These are phyloP conservation scores for Cercospora nicotianae DNA, from an alignment of 2,329 filamentous ascomycete species.

Conservation along the genomic window DNA sequence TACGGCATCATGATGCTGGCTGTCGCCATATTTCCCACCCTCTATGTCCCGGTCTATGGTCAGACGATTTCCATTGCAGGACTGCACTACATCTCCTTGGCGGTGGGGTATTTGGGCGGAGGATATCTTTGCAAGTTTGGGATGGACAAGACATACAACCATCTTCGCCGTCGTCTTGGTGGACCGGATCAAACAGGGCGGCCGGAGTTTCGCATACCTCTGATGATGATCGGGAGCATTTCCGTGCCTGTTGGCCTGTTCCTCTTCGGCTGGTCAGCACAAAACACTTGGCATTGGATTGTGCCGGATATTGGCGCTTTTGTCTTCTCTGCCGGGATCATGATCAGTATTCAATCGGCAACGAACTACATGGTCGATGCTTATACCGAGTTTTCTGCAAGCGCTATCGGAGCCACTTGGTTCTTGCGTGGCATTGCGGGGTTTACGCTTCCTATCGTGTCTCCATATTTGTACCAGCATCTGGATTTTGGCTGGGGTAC, in stretches of 20 bases:
- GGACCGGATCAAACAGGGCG: neutral
- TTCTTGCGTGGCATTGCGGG: conserved; percentile 57
- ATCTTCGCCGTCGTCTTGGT: conserved; percentile 18
- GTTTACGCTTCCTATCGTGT: neutral
- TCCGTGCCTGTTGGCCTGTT: conserved; percentile 15
- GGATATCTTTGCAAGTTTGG: neutral
- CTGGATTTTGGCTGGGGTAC: conserved; percentile 58
- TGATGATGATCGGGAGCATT: conserved; percentile 7
- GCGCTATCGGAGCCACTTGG: conserved; percentile 64
- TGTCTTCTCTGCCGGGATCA: conserved; percentile 25
- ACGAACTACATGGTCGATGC: conserved; percentile 64
- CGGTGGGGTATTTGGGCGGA: conserved; percentile 43
- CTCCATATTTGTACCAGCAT: neutral
- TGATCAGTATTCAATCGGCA: conserved; percentile 28
- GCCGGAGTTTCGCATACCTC: neutral
- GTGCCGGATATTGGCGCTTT: conserved; percentile 31
- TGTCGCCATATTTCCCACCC: neutral
- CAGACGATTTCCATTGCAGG: conserved; percentile 33
- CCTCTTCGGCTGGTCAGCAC: conserved; percentile 23
- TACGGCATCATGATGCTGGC: neutral
- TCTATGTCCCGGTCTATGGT: neutral
- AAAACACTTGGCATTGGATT: conserved; percentile 16
- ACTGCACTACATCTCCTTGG: conserved; percentile 45
- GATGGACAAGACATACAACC: conserved; percentile 13
- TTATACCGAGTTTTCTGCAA: conserved; percentile 60